A percentile compares a stretch with the other conserved stretches of the same genome.
Conservation (phyloP, 2,329 filamentous ascomycete genomes). For the Geosmithia flava region DNA sequence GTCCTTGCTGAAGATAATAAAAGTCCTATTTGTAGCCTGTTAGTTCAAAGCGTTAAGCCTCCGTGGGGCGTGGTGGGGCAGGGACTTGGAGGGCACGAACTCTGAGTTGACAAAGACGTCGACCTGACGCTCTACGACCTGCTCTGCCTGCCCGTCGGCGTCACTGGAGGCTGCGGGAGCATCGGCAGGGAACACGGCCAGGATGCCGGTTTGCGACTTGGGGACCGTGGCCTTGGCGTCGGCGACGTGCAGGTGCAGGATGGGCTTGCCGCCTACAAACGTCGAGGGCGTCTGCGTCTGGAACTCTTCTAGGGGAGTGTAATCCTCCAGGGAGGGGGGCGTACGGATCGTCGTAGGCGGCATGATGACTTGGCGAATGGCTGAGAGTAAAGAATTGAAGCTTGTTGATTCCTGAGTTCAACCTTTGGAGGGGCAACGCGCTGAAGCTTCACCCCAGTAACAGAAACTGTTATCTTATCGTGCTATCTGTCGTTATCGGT, state of each 20-base stretch:
- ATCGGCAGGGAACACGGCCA: slow-evolving; percentile 40
- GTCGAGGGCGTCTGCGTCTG: slow-evolving; percentile 59
- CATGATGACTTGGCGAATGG: slow-evolving; percentile 10
- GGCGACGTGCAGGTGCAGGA: slow-evolving; percentile 52
- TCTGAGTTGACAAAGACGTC: slow-evolving; percentile 48
- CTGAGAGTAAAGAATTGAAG: not conserved
- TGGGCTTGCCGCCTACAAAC: slow-evolving; percentile 59
- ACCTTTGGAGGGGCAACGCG: not conserved
- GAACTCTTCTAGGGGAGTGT: slow-evolving; percentile 54
- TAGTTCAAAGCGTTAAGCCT: not conserved
- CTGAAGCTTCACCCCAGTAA: not conserved
- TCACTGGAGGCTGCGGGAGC: slow-evolving; percentile 13
- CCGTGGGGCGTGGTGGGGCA: not conserved
- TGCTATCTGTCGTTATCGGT: not conserved
- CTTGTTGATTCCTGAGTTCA: not conserved
- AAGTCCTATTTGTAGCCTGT: slow-evolving; percentile 13
- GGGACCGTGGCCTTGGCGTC: slow-evolving; percentile 46
- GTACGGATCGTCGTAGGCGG: slow-evolving; percentile 42
- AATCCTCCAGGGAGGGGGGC: slow-evolving; percentile 45
- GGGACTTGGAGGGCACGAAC: slow-evolving; percentile 21
- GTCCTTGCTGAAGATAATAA: slow-evolving; percentile 51
- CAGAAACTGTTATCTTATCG: not conserved
- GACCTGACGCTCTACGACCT: slow-evolving; percentile 31
- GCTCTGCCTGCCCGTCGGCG: slow-evolving; percentile 19
- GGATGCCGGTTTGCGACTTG: slow-evolving; percentile 35